These are phyloP conservation scores for Mrakia gelida DNA, from an alignment of 768 basidiomycete genomes.

Conservation along the genomic window DNA sequence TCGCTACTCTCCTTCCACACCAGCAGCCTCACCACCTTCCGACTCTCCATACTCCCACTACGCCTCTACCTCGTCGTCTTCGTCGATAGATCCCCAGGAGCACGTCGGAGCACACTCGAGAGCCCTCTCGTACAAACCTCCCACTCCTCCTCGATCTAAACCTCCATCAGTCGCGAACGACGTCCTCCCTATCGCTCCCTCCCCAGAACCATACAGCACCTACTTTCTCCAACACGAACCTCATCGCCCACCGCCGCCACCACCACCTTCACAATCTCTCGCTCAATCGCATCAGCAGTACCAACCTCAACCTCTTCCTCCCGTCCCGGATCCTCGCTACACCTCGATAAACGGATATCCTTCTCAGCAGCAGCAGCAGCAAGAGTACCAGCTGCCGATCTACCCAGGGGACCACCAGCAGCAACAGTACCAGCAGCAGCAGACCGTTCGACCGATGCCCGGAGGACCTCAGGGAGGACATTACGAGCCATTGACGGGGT, in stretches of 20 bases:
- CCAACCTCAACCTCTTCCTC: background rate
- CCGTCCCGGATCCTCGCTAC: background rate
- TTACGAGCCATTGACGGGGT: constrained; percentile 7
- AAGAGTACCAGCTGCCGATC: constrained; percentile 5
- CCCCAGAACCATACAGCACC: background rate
- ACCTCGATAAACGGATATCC: background rate
- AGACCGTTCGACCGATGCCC: background rate
- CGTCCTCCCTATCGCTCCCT: background rate
- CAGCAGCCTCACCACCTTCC: background rate
- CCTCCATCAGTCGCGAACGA: background rate
- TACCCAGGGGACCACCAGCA: constrained; percentile 12
- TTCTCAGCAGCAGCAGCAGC: background rate
- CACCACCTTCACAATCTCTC: background rate
- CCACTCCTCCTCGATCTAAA: constrained; percentile 3
- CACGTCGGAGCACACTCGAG: background rate
- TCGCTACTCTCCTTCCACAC: constrained; percentile 9
- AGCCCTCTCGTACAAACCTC: background rate
- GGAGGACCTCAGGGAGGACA: background rate
- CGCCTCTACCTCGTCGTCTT: background rate
- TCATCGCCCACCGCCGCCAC: constrained; percentile 10
- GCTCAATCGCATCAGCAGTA: background rate
- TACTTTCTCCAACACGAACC: constrained; percentile 6
- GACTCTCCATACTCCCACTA: background rate
- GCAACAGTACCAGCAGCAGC: background rate
- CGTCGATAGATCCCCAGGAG: background rate